A percentile compares a stretch with the other conserved stretches of the same genome.
Evolutionary conservation across 805 yeast genomes (phyloP).

Genomic region (Saccharomycopsis sp.): DNA sequence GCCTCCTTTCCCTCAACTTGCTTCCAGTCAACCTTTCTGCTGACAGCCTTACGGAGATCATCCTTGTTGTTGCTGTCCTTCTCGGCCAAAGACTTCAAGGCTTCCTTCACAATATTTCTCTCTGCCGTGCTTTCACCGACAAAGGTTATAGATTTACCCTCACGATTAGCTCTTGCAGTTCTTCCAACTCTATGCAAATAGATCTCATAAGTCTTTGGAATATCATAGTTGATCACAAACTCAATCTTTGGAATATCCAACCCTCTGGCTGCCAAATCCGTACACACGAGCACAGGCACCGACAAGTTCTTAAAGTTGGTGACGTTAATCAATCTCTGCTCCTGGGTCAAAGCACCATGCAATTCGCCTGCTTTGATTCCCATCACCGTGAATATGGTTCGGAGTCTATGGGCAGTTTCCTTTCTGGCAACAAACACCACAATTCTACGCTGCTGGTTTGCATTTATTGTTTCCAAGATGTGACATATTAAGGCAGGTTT

Average conservation of each 20-base stretch:
- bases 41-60: conserved; percentile 55
- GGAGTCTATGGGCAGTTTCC: conserved; percentile 79
- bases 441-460: conserved; percentile 56
- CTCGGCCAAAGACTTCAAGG: conserved; percentile 36
- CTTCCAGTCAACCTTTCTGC: conserved; percentile 87
- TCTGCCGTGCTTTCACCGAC: conserved; percentile 91
- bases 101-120: conserved; percentile 84
- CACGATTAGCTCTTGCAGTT: conserved; percentile 98
- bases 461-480: conserved; percentile 60
- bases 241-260: conserved; percentile 97
- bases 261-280: conserved; percentile 99
- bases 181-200: conserved; percentile 98
- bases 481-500: conserved; percentile 80
- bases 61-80: neutral
- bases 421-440: conserved; percentile 91
- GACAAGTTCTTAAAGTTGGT: conserved; percentile 73
- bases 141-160: conserved; percentile 86
- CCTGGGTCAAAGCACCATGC: conserved; percentile 82
- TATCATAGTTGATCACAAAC: conserved; percentile 87
- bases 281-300: conserved; percentile 87
- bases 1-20: conserved; percentile 66
- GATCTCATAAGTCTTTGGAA: conserved; percentile 89
- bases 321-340: conserved; percentile 83
- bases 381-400: conserved; percentile 67
- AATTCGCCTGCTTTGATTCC: conserved; percentile 76